These are phyloP conservation scores for Fusarium nygamai DNA, from an alignment of 2,329 filamentous ascomycete species.

Conservation along the genomic window DNA sequence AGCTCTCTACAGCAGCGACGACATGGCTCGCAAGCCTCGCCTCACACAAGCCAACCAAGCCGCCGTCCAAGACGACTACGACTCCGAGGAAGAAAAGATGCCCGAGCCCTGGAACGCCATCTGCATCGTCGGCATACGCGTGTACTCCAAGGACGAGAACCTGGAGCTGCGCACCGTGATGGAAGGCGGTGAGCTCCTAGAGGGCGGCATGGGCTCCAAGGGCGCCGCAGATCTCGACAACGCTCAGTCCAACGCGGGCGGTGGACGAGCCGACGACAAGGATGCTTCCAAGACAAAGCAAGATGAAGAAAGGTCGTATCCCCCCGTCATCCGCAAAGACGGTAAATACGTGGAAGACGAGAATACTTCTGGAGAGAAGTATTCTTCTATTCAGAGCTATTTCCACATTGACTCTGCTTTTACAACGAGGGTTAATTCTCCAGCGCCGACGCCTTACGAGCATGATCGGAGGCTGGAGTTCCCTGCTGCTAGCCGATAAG, in stretches of 20 bases:
- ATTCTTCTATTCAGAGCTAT: slow-evolving; percentile 41
- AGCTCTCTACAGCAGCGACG: slow-evolving; percentile 66
- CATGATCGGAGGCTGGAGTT: slow-evolving; percentile 42
- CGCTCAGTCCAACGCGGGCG: slow-evolving; percentile 65
- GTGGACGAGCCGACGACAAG: slow-evolving; percentile 49
- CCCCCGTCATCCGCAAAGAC: slow-evolving; percentile 42
- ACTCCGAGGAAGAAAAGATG: slow-evolving; percentile 66
- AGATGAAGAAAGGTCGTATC: slow-evolving; percentile 24
- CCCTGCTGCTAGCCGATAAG: background rate
- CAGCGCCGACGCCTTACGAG: slow-evolving; percentile 45
- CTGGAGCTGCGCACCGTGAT: slow-evolving; percentile 65
- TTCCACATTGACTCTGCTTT: slow-evolving; percentile 45
- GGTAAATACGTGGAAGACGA: slow-evolving; percentile 37
- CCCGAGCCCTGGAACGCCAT: slow-evolving; percentile 71
- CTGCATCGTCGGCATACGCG: slow-evolving; percentile 67
- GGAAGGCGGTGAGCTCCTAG: slow-evolving; percentile 63
- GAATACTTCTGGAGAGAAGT: slow-evolving; percentile 22
- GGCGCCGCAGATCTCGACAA: slow-evolving; percentile 66
- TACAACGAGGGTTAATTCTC: slow-evolving; percentile 45
- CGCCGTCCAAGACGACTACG: slow-evolving; percentile 53
- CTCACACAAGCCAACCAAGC: slow-evolving; percentile 50
- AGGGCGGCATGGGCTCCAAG: slow-evolving; percentile 67
- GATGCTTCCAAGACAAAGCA: slow-evolving; percentile 4
- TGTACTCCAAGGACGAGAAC: slow-evolving; percentile 68
- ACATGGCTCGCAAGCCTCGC: slow-evolving; percentile 63